Evolutionary conservation across 2,329 filamentous ascomycete species (phyloP).

Genomic region (Aspergillus pseudonomiae): DNA sequence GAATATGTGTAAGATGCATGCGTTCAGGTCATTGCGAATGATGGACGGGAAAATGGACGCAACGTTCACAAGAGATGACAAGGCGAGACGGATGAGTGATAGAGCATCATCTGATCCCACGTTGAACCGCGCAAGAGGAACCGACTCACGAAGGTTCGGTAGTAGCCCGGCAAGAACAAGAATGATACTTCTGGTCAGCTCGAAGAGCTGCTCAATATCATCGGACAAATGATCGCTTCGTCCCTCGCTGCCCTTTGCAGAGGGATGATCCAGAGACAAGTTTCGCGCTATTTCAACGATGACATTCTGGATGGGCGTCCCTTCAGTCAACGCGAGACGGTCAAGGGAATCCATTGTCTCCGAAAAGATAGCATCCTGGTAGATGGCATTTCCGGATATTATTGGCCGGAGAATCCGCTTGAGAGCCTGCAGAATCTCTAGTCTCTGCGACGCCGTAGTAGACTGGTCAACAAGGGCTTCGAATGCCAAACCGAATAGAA

Average conservation of each 20-base stretch:
- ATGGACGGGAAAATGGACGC: constrained; percentile 94
- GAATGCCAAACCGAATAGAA: constrained; percentile 93
- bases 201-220: constrained; percentile 97
- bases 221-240: constrained; percentile 81
- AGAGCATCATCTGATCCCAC: constrained; percentile 83
- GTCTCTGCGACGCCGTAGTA: constrained; percentile 72
- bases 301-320: constrained; percentile 81
- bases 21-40: constrained; percentile 94
- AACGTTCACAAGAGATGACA: constrained; percentile 89
- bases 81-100: constrained; percentile 73
- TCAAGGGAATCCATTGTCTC: constrained; percentile 97
- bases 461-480: constrained; percentile 88
- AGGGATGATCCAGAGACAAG: constrained; percentile 87
- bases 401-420: constrained; percentile 94
- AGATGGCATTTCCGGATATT: constrained; percentile 94
- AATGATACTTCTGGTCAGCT: constrained; percentile 93
- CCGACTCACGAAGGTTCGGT: constrained; percentile 65
- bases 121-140: constrained; percentile 69
- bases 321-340: constrained; percentile 87
- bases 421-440: constrained; percentile 86
- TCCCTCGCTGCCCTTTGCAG: constrained; percentile 70
- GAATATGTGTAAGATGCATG: constrained; percentile 96
- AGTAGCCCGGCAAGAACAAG: constrained; percentile 85
- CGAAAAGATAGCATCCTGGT: constrained; percentile 91
- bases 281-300: constrained; percentile 94